A percentile compares a stretch with the other conserved stretches of the same genome.
Evolutionary conservation across 192 early-diverging fungal species (phyloP).

Genomic region (Mortierella hygrophila): DNA sequence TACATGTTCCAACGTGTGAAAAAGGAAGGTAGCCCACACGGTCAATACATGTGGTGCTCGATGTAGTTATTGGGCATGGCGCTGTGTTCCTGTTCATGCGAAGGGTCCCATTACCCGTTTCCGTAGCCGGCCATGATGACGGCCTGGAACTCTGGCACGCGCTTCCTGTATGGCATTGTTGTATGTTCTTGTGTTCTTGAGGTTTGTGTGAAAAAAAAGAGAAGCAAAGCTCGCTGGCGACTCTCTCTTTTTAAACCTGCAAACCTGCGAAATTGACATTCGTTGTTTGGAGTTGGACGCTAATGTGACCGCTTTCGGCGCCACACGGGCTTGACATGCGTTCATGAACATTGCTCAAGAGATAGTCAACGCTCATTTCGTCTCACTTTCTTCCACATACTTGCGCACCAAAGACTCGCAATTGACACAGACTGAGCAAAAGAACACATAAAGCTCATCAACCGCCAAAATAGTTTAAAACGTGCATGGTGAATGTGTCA

Average conservation of each 20-base stretch:
- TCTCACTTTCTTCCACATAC: too few relatives aligned
- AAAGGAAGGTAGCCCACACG: neutral
- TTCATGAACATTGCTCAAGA: too few relatives aligned
- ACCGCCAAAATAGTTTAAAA: too few relatives aligned
- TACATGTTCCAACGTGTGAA: slow-evolving; percentile 19
- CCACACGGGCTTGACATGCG: neutral
- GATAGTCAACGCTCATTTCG: too few relatives aligned
- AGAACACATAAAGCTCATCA: neutral
- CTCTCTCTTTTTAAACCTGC: neutral
- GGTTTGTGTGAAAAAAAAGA: neutral
- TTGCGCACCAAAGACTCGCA: too few relatives aligned
- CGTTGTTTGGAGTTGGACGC: neutral
- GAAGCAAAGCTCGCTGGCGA: neutral
- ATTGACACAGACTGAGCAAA: slow-evolving; percentile 4
- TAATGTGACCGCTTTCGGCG: neutral
- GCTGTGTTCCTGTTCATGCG: neutral
- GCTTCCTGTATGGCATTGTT: slow-evolving; percentile 52
- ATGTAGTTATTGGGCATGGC: neutral
- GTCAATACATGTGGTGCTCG: neutral
- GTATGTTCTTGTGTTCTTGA: neutral
- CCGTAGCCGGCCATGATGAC: slow-evolving; percentile 76
- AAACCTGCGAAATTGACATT: neutral
- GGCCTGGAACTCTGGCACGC: slow-evolving; percentile 74
- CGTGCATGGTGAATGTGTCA: too few relatives aligned
- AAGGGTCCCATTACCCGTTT: slow-evolving; percentile 60